These are phyloP conservation scores for Didymellaceae sp. DNA, from an alignment of 2,329 filamentous ascomycete genomes.

Conservation along the genomic window DNA sequence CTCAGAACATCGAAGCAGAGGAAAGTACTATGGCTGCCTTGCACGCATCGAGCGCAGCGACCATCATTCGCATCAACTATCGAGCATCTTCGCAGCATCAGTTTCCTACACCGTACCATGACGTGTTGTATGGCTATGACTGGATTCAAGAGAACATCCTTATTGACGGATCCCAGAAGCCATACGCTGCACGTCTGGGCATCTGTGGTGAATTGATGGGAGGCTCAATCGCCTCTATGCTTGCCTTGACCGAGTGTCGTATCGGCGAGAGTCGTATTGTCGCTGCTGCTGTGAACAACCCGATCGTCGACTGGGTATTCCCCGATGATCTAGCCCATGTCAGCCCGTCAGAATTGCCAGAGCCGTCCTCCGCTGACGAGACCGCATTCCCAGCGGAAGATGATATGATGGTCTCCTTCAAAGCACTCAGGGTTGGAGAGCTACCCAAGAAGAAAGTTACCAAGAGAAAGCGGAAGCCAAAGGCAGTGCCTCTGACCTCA, in stretches of 20 bases:
- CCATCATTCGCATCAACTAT: constrained; percentile 56
- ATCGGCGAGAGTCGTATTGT: constrained; percentile 49
- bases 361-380: constrained; percentile 40
- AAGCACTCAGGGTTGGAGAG: constrained; percentile 9
- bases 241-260: constrained; percentile 59
- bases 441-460: constrained; percentile 13
- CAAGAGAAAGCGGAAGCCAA: constrained; percentile 26
- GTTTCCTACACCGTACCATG: constrained; percentile 56
- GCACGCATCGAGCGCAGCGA: constrained; percentile 45
- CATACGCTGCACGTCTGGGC: constrained; percentile 45
- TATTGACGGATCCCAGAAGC: constrained; percentile 24
- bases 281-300: constrained; percentile 56
- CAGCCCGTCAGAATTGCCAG: constrained; percentile 32
- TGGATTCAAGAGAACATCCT: constrained; percentile 53
- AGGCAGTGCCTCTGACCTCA: constrained; percentile 28
- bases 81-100: constrained; percentile 45
- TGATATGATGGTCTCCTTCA: constrained; percentile 28
- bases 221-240: constrained; percentile 55
- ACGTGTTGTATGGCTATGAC: constrained; percentile 56
- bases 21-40: constrained; percentile 45
- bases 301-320: constrained; percentile 58
- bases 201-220: constrained; percentile 58
- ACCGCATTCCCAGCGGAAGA: constrained; percentile 40
- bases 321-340: constrained; percentile 41
- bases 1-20: constrained; percentile 34